Percentiles rank a stretch among this genome's conserved stretches.
Conservation (phyloP, 2,329 filamentous ascomycete species). For the Arthrinium phaeospermum region DNA sequence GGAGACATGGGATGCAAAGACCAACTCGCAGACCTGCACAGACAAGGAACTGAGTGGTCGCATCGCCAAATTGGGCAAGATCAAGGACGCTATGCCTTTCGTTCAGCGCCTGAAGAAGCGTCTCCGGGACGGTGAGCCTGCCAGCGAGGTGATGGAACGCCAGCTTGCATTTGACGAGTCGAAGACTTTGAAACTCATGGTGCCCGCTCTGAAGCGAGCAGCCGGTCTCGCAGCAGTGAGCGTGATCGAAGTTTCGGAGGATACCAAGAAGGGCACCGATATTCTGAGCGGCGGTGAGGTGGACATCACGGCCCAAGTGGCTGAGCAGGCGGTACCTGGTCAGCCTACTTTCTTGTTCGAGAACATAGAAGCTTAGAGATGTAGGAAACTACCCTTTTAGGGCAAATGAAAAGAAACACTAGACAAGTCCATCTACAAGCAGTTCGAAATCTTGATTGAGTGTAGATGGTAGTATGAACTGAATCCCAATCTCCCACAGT, state of each 20-base stretch:
- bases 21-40: slow-evolving; percentile 62
- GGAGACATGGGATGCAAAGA: slow-evolving; percentile 69
- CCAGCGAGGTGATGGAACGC: slow-evolving; percentile 75
- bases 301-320: neutral
- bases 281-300: neutral
- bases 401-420: neutral
- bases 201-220: slow-evolving; percentile 77
- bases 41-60: slow-evolving; percentile 81
- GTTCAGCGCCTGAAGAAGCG: slow-evolving; percentile 86
- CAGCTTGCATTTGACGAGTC: slow-evolving; percentile 89
- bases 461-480: too few relatives aligned
- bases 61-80: slow-evolving; percentile 83
- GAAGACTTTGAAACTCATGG: slow-evolving; percentile 76
- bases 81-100: slow-evolving; percentile 99
- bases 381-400: neutral
- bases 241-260: slow-evolving; percentile 74
- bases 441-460: neutral
- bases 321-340: slow-evolving; percentile 20
- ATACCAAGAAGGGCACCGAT: slow-evolving; percentile 63
- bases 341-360: slow-evolving; percentile 21
- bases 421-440: neutral
- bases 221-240: slow-evolving; percentile 73
- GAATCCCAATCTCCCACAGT: too few relatives aligned
- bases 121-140: slow-evolving; percentile 72
- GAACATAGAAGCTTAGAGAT: slow-evolving; percentile 17